Evolutionary conservation across 352 stramenopile genomes (phyloP), one percentile per base, ranked within the genome.

Genomic region (Pythium myriotylum): DNA sequence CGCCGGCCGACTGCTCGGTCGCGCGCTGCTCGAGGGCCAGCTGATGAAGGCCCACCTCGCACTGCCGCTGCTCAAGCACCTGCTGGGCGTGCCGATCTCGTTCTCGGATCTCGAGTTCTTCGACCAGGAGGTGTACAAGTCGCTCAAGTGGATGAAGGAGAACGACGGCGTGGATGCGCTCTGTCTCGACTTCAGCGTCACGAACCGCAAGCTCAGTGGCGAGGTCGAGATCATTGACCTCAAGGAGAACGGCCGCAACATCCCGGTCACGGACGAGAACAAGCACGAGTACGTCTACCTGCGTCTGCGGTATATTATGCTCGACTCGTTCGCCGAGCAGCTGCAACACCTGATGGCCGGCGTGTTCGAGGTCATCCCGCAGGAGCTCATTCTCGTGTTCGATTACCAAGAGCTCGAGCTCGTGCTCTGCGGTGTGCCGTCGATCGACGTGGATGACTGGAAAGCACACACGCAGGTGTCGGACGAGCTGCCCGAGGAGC

Each of bases 291-390:
- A 98, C 78, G 84, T 99, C 17, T 94, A 98, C 58, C 70, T 97
- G 54, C 90, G 86, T 40, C 76, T 99, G 35, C 97, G 97, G 56
- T 98, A 99, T 79, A 92, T 96, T 58, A 87, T 99, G 70, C 79
- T 99, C 51, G 96, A 97, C 62, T 88, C 92, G 42, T 96, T 99
- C 47, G 79, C 80, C 14, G 85, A 97, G 61, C 95, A 99, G 61
- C 72, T 99, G 26, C 92, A 95, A 63, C 95, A 92, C 56, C 52
- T 95, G 27, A 91, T 95, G 76, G 80, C 80, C 32, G 87, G 97
- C 19, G 97, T 99, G 62, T 97, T 99, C 94, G 85, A 99, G 89
- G 88, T 99, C 16, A 96, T 99, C n/a, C 86, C 86, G 5, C 83
- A 93, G 50, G 81, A 92, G 47, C 65, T 95, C 6, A 89, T 95